phyloP scores from a whole-genome alignment of 2,329 filamentous ascomycete species.

The Cladosporium velox region DNA sequence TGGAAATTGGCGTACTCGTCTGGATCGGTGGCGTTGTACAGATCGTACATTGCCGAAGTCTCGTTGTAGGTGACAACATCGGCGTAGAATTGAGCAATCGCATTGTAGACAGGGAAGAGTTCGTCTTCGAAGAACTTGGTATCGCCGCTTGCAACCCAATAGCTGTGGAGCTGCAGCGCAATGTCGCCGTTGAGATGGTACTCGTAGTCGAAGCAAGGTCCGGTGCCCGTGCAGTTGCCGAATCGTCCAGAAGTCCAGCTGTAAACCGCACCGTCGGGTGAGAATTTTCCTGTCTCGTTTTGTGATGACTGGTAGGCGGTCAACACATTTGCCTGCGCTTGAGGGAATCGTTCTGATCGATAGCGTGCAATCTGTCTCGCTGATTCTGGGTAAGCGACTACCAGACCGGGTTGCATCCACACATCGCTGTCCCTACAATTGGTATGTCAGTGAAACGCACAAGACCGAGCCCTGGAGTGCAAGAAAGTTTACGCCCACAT shows the following conservation, averaged over 20 bases:
- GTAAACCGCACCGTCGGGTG: slow-evolving; percentile 61
- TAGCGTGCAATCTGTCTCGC: slow-evolving; percentile 66
- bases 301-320: slow-evolving; percentile 60
- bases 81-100: slow-evolving; percentile 62
- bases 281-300: slow-evolving; percentile 59
- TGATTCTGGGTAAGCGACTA: slow-evolving; percentile 63
- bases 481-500: neutral
- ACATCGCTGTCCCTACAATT: slow-evolving; percentile 56
- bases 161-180: slow-evolving; percentile 62
- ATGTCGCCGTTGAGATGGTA: slow-evolving; percentile 74
- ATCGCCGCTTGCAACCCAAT: slow-evolving; percentile 63
- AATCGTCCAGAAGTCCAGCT: slow-evolving; percentile 68
- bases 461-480: neutral
- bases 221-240: slow-evolving; percentile 67
- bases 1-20: slow-evolving; percentile 68
- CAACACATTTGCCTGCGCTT: slow-evolving; percentile 62
- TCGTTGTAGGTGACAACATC: slow-evolving; percentile 63
- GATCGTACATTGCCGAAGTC: slow-evolving; percentile 51
- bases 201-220: slow-evolving; percentile 68
- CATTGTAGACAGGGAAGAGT: slow-evolving; percentile 65
- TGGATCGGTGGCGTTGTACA: slow-evolving; percentile 70
- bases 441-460: neutral
- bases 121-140: slow-evolving; percentile 55
- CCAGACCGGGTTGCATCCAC: slow-evolving; percentile 69
- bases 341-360: slow-evolving; percentile 58